phyloP scores from a whole-genome alignment of 139 green algal genomes.

The Pseudopediastrum boryanum region DNA sequence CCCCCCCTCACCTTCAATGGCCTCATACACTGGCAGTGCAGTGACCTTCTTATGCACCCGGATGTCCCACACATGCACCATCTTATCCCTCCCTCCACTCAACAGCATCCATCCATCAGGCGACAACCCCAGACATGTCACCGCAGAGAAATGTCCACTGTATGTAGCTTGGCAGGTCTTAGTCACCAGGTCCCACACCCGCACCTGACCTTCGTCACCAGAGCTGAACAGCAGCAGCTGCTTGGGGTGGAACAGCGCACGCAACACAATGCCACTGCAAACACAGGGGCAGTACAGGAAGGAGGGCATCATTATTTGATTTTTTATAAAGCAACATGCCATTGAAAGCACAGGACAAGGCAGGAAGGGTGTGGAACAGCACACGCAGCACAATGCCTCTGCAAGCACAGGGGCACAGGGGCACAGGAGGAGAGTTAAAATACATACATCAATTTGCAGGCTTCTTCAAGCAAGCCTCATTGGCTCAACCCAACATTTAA shows the following conservation, averaged over 20 bases:
- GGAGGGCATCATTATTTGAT: too few species aligned
- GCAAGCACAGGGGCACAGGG: too few species aligned
- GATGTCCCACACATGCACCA: slow-evolving; percentile 86
- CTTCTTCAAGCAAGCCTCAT: too few species aligned
- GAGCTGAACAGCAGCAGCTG: slow-evolving; percentile 79
- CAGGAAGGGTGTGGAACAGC: too few species aligned
- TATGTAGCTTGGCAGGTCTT: slow-evolving; percentile 59
- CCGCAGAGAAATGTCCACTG: slow-evolving; percentile 80
- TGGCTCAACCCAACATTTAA: too few species aligned
- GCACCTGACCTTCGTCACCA: slow-evolving; percentile 75
- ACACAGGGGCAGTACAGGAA: background rate
- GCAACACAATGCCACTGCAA: slow-evolving; percentile 48
- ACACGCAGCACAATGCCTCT: too few species aligned
- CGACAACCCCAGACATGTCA: slow-evolving; percentile 79
- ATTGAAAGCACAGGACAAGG: too few species aligned
- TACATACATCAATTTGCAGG: too few species aligned
- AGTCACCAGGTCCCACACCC: slow-evolving; percentile 82
- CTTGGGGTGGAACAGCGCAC: slow-evolving; percentile 86
- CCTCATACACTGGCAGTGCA: slow-evolving; percentile 87
- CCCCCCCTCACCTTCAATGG: slow-evolving; percentile 85
- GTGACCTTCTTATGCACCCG: slow-evolving; percentile 58
- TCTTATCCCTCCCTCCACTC: slow-evolving; percentile 58
- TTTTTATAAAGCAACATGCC: too few species aligned
- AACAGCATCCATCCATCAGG: slow-evolving; percentile 75
- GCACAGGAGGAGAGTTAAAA: too few species aligned